Conservation (phyloP, 179 eudicot species). For the Patellifolia procumbens region DNA sequence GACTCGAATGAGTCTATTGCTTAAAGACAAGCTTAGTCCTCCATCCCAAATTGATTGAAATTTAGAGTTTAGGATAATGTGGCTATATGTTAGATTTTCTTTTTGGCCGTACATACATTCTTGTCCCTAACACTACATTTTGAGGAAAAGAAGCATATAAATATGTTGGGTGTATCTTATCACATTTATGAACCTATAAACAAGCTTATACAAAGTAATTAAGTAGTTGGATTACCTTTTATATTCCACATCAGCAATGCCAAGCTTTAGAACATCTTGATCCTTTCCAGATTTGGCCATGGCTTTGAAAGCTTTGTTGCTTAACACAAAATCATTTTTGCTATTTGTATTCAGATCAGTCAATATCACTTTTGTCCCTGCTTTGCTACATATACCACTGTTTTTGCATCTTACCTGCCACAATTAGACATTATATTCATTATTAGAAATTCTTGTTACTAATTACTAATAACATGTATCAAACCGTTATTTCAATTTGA, state of each 20-base stretch:
- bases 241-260: conserved; percentile 60
- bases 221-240: conserved; percentile 46
- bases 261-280: conserved; percentile 45
- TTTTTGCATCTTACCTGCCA: conserved; percentile 71
- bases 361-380: conserved; percentile 55
- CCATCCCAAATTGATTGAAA: too few relatives aligned
- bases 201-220: not conserved
- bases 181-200: not conserved
- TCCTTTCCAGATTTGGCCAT: conserved; percentile 71
- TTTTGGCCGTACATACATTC: too few relatives aligned
- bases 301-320: conserved; percentile 63
- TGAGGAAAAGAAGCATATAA: not conserved
- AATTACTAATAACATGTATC: too few relatives aligned
- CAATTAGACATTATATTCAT: not conserved
- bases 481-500: too few relatives aligned
- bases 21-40: too few relatives aligned
- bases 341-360: conserved; percentile 51
- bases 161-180: not conserved
- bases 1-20: too few relatives aligned
- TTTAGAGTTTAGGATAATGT: too few relatives aligned
- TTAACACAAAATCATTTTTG: conserved; percentile 63
- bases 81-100: too few relatives aligned
- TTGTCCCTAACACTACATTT: not conserved
- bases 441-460: too few relatives aligned
- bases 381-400: conserved; percentile 41